Base-by-base conservation (phyloP, 768 basidiomycete genomes). In the Saitozyma sp. region DNA sequence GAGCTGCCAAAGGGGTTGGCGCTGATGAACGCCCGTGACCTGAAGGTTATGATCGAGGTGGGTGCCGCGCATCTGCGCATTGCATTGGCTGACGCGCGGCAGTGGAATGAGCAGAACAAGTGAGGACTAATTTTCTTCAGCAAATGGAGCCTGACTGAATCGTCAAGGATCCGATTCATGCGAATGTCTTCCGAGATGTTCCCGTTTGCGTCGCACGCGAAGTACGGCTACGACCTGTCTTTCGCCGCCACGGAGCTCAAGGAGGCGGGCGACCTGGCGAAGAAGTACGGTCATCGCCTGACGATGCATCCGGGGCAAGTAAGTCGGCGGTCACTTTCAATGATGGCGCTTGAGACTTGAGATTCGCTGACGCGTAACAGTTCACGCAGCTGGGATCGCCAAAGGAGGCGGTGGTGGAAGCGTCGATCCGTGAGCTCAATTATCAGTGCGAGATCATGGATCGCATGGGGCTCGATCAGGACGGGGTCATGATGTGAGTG, bases 371-470 rank as follows among this genome's bases (percentile, higher is more conserved):
- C 17, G n/a, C 39, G 39, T 2, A 13, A n/a, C 67, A 83, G 76
- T 82, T 81, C 65, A 83, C 81, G 3, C 82, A 83, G 62, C 72
- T 97, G 2, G 92, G 89, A 7, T 90, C 88, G 38, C 92, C 91
- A 0, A 88, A 84, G 52, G 83, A 85, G 14, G 83, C 82, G 9
- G 94, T 96, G 13, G 83, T 94, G 9, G 83, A 85, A 38, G 85
- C 90, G 4, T 86, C 90, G 16, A 81, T 94, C 9, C 83, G 89
- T 14, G 93, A 97, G 62, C 82, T 97, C 37, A 82, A 83, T 20
- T 95, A 97, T 74, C 94, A 97, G 64, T 86, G 86, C 63, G 87
- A 94, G 77, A 89, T 96, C 84, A 82, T 95, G 74, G 89, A 91
- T 58, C 81, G 85, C 17, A 91, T 95, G 90, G 76, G 67, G 4